Base-by-base conservation (phyloP, 768 basidiomycete species). In the Gloeopeniophorella convolvens region DNA sequence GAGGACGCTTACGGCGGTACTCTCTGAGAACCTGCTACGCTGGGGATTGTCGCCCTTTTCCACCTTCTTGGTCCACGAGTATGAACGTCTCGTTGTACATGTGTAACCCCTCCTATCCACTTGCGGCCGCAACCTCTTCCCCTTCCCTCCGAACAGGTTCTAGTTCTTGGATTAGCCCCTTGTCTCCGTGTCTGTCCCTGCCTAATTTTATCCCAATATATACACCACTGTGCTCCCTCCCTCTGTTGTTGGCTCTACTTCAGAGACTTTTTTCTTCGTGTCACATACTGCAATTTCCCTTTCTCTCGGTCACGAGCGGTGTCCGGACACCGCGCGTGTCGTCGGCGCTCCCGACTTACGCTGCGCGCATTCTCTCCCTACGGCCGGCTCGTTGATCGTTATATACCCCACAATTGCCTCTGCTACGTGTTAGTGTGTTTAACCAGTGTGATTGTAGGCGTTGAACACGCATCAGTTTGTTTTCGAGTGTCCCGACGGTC, bases 1-100 rank as follows among this genome's bases (percentile, higher is more conserved):
- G 65, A 65, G 6, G 60, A 67, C 28, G 64, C 58, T 3, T 63
- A 65, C 41, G 55, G 45, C 26, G 65, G 65, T 45, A 62, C 64
- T 16, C 16, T 21, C 3, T 54, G 41, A 37, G 24, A 10, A 5
- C 8, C n/a, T 6, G 16, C 12, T 8, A 23, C 7, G 5, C 28
- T 13, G 23, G 2, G 33, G 10, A 15, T 23, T 30, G 0, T 15
- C 31, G 8, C 13, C 18, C 30, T 12, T 24, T 39, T 26, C 23
- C 28, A 26, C 31, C 20, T 12, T 31, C n/a, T 31, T 32, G n/a
- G n/a, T n/a, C n/a, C 15, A 46, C 41, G 35, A 36, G 46, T 15
- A 20, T 24, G 16, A 16, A 33, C 1, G 4, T 18, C 45, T 20
- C 41, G 39, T 48, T 54, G 52, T 54, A 54, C 31, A n/a, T 34